A percentile compares a stretch with the other conserved stretches of the same genome.
Conservation (phyloP, 306 rosid species). For the Lathyrus aphaca region DNA sequence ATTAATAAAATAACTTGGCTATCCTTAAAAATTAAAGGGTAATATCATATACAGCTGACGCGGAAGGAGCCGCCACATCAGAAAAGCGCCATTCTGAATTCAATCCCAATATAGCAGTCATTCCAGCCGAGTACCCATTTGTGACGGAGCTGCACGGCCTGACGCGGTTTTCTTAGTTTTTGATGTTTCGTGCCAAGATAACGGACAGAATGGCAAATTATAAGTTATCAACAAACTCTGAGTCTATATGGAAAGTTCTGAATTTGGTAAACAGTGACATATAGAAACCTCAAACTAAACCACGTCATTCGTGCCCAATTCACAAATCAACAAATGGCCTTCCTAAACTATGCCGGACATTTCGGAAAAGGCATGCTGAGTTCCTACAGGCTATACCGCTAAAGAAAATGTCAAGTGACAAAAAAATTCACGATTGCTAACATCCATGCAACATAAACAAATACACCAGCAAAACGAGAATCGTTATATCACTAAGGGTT, state of each 20-base stretch:
- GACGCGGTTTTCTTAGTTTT: no score
- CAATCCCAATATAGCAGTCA: no score
- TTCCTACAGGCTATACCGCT: background rate
- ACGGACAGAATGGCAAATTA: no score
- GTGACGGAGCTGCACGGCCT: no score
- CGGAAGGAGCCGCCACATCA: no score
- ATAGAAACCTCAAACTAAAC: slow-evolving; percentile 3
- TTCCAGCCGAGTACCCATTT: no score
- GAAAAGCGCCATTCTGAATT: no score
- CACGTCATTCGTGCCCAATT: background rate
- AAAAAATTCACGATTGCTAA: slow-evolving; percentile 7
- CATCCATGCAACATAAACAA: background rate
- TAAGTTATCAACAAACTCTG: background rate
- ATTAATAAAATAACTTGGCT: no score
- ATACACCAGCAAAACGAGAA: slow-evolving; percentile 3
- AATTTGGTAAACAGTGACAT: background rate
- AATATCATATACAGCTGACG: no score
- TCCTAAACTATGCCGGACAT: background rate
- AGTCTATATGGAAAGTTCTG: background rate
- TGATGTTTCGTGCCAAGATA: no score
- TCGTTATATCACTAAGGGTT: background rate
- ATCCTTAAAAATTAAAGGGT: no score
- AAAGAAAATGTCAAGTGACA: background rate
- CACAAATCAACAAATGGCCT: slow-evolving; percentile 1
- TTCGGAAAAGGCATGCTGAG: background rate